These are phyloP conservation scores for Pseudozyma sp. DNA, from an alignment of 1,284 basidiomycete species.

Conservation along the genomic window DNA sequence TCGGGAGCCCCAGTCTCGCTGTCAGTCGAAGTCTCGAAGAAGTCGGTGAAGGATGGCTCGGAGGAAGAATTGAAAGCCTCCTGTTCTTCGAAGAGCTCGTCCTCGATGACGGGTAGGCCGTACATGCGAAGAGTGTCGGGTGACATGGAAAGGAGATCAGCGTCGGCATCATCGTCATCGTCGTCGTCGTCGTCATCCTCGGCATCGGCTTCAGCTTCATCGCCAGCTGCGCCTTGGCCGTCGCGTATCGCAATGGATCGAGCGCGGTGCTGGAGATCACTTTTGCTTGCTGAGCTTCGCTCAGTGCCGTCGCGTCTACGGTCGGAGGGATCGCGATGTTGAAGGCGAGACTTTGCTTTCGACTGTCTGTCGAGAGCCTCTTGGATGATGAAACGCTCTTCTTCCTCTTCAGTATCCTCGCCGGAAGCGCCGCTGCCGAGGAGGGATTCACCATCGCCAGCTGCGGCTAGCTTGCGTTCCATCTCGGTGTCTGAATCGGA, in stretches of 20 bases:
- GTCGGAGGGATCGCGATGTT: slow-evolving; percentile 36
- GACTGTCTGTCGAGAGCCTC: slow-evolving; percentile 56
- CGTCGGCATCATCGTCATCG: slow-evolving; percentile 35
- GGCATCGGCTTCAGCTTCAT: slow-evolving; percentile 38
- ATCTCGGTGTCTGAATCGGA: slow-evolving; percentile 63
- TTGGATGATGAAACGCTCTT: slow-evolving; percentile 64
- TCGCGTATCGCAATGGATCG: slow-evolving; percentile 34
- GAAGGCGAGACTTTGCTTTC: slow-evolving; percentile 35
- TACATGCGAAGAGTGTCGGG: slow-evolving; percentile 58
- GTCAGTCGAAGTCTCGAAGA: slow-evolving; percentile 63
- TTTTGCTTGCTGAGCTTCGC: slow-evolving; percentile 37
- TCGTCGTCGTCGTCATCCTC: slow-evolving; percentile 45
- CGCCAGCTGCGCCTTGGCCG: slow-evolving; percentile 15
- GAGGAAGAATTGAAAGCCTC: slow-evolving; percentile 65
- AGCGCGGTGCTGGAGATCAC: slow-evolving; percentile 43
- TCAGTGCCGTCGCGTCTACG: slow-evolving; percentile 32
- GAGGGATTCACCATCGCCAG: slow-evolving; percentile 65
- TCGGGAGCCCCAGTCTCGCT: slow-evolving; percentile 34
- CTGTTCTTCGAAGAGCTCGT: slow-evolving; percentile 65
- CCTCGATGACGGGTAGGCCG: slow-evolving; percentile 53
- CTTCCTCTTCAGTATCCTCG: slow-evolving; percentile 62
- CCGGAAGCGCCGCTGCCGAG: slow-evolving; percentile 65
- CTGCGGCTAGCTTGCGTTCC: slow-evolving; percentile 64
- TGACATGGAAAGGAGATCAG: slow-evolving; percentile 53
- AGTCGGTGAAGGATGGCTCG: slow-evolving; percentile 67